phyloP scores from a whole-genome alignment of 768 basidiomycete species.

The Basidioascus undulatus region DNA sequence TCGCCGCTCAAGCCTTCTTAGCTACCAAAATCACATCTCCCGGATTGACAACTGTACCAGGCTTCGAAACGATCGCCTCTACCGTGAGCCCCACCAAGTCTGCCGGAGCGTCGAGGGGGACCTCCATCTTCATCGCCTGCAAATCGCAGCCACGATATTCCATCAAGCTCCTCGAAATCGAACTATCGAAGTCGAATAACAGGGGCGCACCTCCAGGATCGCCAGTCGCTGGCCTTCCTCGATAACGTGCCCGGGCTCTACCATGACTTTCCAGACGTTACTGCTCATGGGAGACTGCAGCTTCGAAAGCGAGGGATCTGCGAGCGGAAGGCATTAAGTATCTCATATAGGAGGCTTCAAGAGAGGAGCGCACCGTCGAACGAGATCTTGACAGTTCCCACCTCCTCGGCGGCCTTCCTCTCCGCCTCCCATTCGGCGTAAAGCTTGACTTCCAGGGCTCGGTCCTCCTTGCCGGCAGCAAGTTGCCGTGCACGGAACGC shows the following conservation, averaged over 20 bases:
- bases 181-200: no score
- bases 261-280: constrained; percentile 29
- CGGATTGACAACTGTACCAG: no score
- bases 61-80: no score
- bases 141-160: no score
- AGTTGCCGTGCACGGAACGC: constrained; percentile 24
- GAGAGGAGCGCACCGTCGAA: background rate
- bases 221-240: constrained; percentile 2
- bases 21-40: no score
- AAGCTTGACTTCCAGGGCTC: constrained; percentile 24
- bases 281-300: constrained; percentile 19
- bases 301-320: constrained; percentile 18
- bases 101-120: constrained; percentile 26
- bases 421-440: constrained; percentile 24
- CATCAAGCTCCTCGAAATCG: no score
- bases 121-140: constrained; percentile 44
- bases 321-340: background rate
- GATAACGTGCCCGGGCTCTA: constrained; percentile 24
- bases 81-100: constrained; percentile 26
- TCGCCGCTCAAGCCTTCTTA: no score
- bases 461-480: constrained; percentile 10
- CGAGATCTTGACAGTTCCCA: background rate
- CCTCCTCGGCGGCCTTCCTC: constrained; percentile 7
- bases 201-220: constrained; percentile 23
- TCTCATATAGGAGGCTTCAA: background rate